phyloP scores from a whole-genome alignment of 2,329 filamentous ascomycete genomes.

The Ramularia endophylla region DNA sequence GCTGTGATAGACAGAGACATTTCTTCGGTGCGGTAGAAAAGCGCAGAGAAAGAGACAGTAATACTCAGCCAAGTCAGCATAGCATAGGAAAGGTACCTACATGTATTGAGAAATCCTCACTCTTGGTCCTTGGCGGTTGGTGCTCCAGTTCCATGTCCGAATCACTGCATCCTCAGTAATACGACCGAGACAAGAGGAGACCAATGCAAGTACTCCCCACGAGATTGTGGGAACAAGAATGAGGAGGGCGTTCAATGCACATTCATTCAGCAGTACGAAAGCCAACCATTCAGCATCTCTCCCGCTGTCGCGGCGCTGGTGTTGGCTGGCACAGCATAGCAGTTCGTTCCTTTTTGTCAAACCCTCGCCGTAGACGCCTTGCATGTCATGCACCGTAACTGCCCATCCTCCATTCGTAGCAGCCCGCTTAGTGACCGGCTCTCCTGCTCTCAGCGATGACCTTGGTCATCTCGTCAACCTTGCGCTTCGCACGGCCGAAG shows the following conservation, averaged over 20 bases:
- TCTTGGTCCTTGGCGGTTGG: too few relatives aligned
- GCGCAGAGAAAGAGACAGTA: too few relatives aligned
- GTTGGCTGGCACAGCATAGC: background rate
- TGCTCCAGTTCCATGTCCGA: too few relatives aligned
- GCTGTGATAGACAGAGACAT: too few relatives aligned
- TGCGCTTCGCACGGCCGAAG: conserved; percentile 97
- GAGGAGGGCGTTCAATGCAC: conserved; percentile 1
- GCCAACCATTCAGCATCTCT: background rate
- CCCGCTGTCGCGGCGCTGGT: background rate
- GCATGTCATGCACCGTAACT: conserved; percentile 16
- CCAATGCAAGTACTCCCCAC: too few relatives aligned
- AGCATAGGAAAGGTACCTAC: too few relatives aligned
- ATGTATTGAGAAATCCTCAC: too few relatives aligned
- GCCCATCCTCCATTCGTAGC: conserved; percentile 4
- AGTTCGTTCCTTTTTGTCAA: background rate
- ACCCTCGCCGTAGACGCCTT: conserved; percentile 11
- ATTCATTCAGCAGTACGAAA: conserved; percentile 4
- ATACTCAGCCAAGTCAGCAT: too few relatives aligned
- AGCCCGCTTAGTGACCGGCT: conserved; percentile 56
- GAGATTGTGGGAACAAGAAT: too few relatives aligned
- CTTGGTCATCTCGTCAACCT: conserved; percentile 98
- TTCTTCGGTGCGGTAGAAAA: too few relatives aligned
- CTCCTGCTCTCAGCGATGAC: conserved; percentile 96
- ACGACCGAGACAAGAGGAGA: too few relatives aligned
- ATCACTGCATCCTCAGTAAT: too few relatives aligned